These are phyloP conservation scores for Candida odintsovae DNA, from an alignment of 805 yeast species.

Conservation along the genomic window DNA sequence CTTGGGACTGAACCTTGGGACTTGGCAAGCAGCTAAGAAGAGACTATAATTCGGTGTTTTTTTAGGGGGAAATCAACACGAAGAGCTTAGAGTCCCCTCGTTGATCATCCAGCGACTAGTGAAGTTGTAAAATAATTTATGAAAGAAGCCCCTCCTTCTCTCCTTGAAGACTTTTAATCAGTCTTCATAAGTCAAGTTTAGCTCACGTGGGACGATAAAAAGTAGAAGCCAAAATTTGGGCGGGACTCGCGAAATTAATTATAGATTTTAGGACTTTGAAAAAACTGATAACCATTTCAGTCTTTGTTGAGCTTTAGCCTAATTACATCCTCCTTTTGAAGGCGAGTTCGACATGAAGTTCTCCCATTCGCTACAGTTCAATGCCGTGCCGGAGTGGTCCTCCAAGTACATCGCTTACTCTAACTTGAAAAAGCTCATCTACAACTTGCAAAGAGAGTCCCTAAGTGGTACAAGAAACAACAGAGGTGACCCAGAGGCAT, in stretches of 20 bases:
- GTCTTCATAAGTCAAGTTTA: too few species aligned
- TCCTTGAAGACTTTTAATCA: too few species aligned
- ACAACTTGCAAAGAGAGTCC: constrained; percentile 69
- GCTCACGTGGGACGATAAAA: neutral
- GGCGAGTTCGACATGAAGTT: constrained; percentile 64
- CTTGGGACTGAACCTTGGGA: neutral
- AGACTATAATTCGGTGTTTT: too few species aligned
- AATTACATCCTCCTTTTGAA: neutral
- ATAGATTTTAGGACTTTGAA: neutral
- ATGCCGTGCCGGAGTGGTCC: constrained; percentile 98
- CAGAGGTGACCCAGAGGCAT: constrained; percentile 20
- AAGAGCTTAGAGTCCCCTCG: too few species aligned
- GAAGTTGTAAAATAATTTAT: too few species aligned
- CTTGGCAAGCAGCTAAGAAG: too few species aligned
- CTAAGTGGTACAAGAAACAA: constrained; percentile 9
- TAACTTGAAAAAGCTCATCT: constrained; percentile 77
- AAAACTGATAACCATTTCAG: neutral
- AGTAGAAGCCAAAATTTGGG: neutral
- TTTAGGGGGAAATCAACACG: too few species aligned
- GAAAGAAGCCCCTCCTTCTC: too few species aligned
- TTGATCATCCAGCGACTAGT: too few species aligned
- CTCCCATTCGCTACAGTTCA: constrained; percentile 90
- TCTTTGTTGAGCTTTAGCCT: neutral
- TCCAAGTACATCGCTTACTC: constrained; percentile 88
- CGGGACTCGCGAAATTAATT: neutral